Percentiles rank a stretch among this genome's conserved stretches.
These are phyloP conservation scores for Termitomyces sp. DNA, from an alignment of 768 basidiomycete genomes.

Conservation along the genomic window DNA sequence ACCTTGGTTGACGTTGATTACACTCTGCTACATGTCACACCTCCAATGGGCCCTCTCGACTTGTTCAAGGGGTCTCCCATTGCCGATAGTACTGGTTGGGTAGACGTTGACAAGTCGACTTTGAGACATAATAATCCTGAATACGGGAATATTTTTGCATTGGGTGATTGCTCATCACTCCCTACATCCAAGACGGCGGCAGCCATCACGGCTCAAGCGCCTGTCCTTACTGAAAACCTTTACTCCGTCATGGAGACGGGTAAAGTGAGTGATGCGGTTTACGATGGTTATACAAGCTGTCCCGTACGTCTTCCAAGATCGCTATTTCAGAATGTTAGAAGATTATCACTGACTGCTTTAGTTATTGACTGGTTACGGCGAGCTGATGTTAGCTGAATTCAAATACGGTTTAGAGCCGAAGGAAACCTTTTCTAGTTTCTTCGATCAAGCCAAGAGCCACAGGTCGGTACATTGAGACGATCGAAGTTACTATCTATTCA, in stretches of 20 bases:
- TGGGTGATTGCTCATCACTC: slow-evolving; percentile 90
- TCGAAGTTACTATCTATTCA: not conserved
- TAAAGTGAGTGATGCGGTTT: slow-evolving; percentile 58
- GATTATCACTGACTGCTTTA: slow-evolving; percentile 18
- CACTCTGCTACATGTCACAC: slow-evolving; percentile 78
- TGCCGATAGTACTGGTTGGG: slow-evolving; percentile 83
- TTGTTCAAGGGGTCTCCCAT: slow-evolving; percentile 74
- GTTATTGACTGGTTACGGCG: slow-evolving; percentile 78
- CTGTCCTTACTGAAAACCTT: slow-evolving; percentile 86
- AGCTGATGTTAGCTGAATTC: slow-evolving; percentile 88
- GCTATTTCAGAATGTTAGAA: not conserved
- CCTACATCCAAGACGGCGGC: slow-evolving; percentile 97
- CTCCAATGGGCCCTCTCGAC: slow-evolving; percentile 88
- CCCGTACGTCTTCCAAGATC: slow-evolving; percentile 46
- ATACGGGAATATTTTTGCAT: slow-evolving; percentile 76
- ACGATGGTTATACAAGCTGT: slow-evolving; percentile 88
- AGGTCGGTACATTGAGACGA: slow-evolving; percentile 38
- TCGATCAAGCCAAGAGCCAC: slow-evolving; percentile 75
- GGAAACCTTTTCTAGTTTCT: slow-evolving; percentile 67
- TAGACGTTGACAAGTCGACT: slow-evolving; percentile 76
- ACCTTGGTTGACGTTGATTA: slow-evolving; percentile 69
- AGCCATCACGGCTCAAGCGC: slow-evolving; percentile 87
- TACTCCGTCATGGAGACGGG: slow-evolving; percentile 72
- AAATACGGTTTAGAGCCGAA: slow-evolving; percentile 86
- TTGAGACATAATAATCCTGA: slow-evolving; percentile 80